Evolutionary conservation across 192 early-diverging fungal genomes (phyloP), one percentile per base, ranked within the genome.

Genomic region (Coemansia sp.): DNA sequence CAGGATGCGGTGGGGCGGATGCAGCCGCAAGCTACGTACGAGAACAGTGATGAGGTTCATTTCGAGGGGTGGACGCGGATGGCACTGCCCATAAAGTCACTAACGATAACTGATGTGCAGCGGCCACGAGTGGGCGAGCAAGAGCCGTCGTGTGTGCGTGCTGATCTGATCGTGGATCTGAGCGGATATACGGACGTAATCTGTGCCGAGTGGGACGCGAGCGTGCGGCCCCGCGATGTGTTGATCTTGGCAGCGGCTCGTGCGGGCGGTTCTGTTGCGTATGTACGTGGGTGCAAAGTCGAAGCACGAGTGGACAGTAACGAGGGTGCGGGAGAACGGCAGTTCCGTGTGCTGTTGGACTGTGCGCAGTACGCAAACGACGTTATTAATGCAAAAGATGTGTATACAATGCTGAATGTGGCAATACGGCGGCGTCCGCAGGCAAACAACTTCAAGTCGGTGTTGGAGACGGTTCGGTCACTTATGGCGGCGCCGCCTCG

Each of bases 21-120:
- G 42, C 81, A 81, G n/a, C 95, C 98, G 3, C 61, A 79, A 0
- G 59, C 75, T 1, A 78, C 74, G 4, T 78, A 82, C 28, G 66
- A 69, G 20, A 57, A 37, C 2, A 11, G 4, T 1, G 36, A 57
- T 38, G 22, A 19, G 20, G 94, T 90, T 0, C 82, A 85, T n/a
- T 98, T 97, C 78, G 74, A 73, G 2, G 96, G 97, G 28, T 98
- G 96, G 95, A 89, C 94, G 8, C 81, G 95, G 44, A 98, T 96
- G 90, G 97, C 92, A 0, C 65, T 87, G 34, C 87, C 87, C 0
- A 84, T 97, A 46, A 83, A 84, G 5, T 57, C 75, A 52, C 85
- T 94, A 60, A 79, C 74, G 4, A 81, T 97, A 25, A 83, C 87
- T 1, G 89, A 94, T 64, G 84, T 96, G 66, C 65, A 62, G 54